Evolutionary conservation across 179 eudicot genomes (phyloP), one percentile per base, ranked within the genome.

Genomic region (Gypsophila paniculata): DNA sequence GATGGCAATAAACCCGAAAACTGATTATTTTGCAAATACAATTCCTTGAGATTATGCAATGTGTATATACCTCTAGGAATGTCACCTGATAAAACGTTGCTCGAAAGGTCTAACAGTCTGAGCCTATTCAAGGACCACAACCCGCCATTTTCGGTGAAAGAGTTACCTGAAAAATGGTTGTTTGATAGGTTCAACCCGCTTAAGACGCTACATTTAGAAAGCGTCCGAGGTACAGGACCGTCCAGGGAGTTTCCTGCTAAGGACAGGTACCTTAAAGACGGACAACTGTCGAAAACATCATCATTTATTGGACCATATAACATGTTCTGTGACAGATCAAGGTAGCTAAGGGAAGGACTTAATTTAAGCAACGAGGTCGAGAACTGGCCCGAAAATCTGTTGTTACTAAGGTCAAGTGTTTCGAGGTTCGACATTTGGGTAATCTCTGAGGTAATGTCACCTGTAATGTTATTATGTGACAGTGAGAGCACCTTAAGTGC

Each of bases 231-330:
- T 64, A 95, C 61, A 6, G 85, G 83, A 21, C 99, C 99, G 22
- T 90, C 85, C 4, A 95, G 72, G 0, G 73, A 78, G 75, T 95
- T 95, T 59, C 83, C 85, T 13, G 95, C 71, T 21, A 92, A 72
- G 10, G 96, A 92, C 39, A 95, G 87, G 61, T 70, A 86, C 26
- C 87, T 86, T 34, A 95, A 84, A 6, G 90, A 82, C 0, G 9
- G 44, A 38, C 79, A 87, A 48, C 70, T 79, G 3, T 58, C 72
- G 71, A 95, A 95, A 29, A 84, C 32, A 51, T 76, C 64, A 72
- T 90, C 89, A 11, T 86, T 81, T 36, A 95, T 8, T 22, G 93
- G 84, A n/a, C 97, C 99, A 4, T 86, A 81, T 3, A 95, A 75
- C 22, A 76, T 57, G 49, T 95, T 95, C 25, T 74, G 71, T 0